phyloP scores from a whole-genome alignment of 495 filamentous ascomycete genomes.

The Neurospora tetrasperma region DNA sequence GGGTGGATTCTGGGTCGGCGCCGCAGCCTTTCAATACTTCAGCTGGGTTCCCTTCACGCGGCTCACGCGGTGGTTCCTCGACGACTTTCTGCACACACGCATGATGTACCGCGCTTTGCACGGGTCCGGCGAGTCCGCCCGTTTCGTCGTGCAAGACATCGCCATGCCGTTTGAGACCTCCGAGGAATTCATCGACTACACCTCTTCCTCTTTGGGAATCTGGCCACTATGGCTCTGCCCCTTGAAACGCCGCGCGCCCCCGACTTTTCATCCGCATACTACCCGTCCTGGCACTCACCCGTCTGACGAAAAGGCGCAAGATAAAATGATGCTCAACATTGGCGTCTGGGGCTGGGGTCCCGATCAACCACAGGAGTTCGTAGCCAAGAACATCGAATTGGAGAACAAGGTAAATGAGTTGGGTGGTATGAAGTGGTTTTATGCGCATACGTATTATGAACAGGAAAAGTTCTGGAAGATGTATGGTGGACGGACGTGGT shows the following conservation, averaged over 20 bases:
- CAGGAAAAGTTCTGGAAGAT: conserved; percentile 46
- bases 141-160: conserved; percentile 49
- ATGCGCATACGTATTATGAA: conserved; percentile 50
- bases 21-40: conserved; percentile 46
- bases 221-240: conserved; percentile 55
- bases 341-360: conserved; percentile 47
- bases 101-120: conserved; percentile 54
- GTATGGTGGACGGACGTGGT: conserved; percentile 41
- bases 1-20: conserved; percentile 50
- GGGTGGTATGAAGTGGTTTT: conserved; percentile 55
- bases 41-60: conserved; percentile 42
- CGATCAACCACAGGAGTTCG: conserved; percentile 26
- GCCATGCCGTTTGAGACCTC: conserved; percentile 43
- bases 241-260: conserved; percentile 31
- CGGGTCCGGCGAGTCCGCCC: conserved; percentile 40
- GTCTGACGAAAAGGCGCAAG: conserved; percentile 1
- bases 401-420: conserved; percentile 54
- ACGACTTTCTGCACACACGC: conserved; percentile 54
- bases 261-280: conserved; percentile 40
- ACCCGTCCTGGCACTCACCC: conserved; percentile 7
- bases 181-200: conserved; percentile 43
- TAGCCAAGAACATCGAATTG: conserved; percentile 51
- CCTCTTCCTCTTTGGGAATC: conserved; percentile 35
- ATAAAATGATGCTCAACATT: conserved; percentile 42
- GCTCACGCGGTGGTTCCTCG: conserved; percentile 46